phyloP scores from a whole-genome alignment of 2,329 filamentous ascomycete species.

The Alternaria panax region DNA sequence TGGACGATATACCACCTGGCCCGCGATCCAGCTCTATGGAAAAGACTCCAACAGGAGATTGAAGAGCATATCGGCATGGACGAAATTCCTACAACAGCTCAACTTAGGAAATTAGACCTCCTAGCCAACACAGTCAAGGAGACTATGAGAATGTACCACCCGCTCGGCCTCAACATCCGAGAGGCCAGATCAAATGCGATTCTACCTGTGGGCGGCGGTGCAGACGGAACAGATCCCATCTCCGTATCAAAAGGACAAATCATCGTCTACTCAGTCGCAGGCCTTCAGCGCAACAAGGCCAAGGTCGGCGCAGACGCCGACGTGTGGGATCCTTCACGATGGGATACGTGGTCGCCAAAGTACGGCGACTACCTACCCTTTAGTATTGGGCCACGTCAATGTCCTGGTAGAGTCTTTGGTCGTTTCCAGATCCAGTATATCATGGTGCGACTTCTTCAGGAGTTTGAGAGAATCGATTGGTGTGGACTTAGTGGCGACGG shows the following conservation, averaged over 20 bases:
- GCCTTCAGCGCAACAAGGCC: conserved; percentile 10
- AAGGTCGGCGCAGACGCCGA: conserved; percentile 4
- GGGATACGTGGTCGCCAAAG: conserved; percentile 10
- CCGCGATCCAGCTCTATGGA: background rate
- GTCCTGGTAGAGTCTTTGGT: conserved; percentile 12
- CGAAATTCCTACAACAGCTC: background rate
- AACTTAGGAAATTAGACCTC: conserved; percentile 5
- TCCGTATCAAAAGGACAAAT: conserved; percentile 10
- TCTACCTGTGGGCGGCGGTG: conserved; percentile 7
- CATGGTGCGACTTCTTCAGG: conserved; percentile 9
- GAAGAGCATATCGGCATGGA: conserved; percentile 11
- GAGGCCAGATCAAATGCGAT: conserved; percentile 3
- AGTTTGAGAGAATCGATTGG: conserved; percentile 14
- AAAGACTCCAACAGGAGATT: conserved; percentile 2
- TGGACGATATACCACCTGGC: conserved; percentile 13
- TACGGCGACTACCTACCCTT: conserved; percentile 15
- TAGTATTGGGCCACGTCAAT: conserved; percentile 12
- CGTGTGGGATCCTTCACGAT: conserved; percentile 10
- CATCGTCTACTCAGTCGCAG: conserved; percentile 14
- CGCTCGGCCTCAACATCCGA: conserved; percentile 9
- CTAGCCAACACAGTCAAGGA: conserved; percentile 15
- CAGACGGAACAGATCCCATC: conserved; percentile 2
- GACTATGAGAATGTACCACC: conserved; percentile 12
- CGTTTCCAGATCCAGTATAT: conserved; percentile 16
- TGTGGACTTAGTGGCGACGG: conserved; percentile 7